Conservation (phyloP, 306 rosid species). For the Inga leiocalycina region DNA sequence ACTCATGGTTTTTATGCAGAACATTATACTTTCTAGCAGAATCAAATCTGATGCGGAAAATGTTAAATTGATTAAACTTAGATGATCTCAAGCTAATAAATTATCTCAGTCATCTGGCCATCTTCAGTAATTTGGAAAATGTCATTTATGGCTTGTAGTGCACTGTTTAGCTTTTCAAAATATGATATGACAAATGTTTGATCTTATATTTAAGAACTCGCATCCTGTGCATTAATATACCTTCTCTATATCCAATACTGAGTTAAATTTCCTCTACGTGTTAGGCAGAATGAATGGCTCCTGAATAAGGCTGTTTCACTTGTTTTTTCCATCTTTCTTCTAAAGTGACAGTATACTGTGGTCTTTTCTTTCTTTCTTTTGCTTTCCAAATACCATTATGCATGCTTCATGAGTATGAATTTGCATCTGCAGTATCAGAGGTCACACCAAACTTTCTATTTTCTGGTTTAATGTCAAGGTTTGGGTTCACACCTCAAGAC, state of each 20-base stretch:
- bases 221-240: conserved; percentile 11
- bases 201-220: not conserved
- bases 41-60: not conserved
- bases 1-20: conserved; percentile 9
- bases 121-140: not conserved
- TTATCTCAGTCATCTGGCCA: not conserved
- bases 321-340: too few species aligned
- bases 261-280: conserved; percentile 25
- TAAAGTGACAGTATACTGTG: too few species aligned
- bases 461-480: too few species aligned
- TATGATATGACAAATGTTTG: not conserved
- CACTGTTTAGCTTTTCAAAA: not conserved
- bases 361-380: too few species aligned
- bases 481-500: too few species aligned
- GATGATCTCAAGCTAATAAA: not conserved
- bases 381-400: too few species aligned
- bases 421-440: too few species aligned
- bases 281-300: conserved; percentile 25
- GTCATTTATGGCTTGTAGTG: not conserved
- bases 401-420: too few species aligned
- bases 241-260: conserved; percentile 23
- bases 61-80: not conserved
- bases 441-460: too few species aligned
- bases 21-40: not conserved
- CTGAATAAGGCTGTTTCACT: too few species aligned